Percentiles rank a stretch among this genome's conserved stretches.
Evolutionary conservation across 768 basidiomycete genomes (phyloP).

Genomic region (Naematelia aurantialba): DNA sequence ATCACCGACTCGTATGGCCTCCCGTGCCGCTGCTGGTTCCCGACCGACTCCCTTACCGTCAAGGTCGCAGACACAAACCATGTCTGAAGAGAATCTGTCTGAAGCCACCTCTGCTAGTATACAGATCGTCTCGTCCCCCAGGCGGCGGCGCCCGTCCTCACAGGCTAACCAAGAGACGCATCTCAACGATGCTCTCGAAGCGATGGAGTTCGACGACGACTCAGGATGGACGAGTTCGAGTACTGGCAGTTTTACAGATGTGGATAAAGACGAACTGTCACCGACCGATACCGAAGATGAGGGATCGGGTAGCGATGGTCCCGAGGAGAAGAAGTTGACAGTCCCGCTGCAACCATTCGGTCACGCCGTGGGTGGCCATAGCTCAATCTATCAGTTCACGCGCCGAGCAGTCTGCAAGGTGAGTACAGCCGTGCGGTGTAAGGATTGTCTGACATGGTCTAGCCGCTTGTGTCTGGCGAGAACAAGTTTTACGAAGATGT

Average conservation of each 20-base stretch:
- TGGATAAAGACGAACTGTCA: constrained; percentile 6
- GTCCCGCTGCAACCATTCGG: constrained; percentile 92
- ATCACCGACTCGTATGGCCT: neutral
- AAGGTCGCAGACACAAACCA: neutral
- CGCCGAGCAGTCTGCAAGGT: constrained; percentile 98
- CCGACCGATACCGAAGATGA: constrained; percentile 13
- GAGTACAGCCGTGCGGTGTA: constrained; percentile 41
- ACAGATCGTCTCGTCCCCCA: constrained; percentile 19
- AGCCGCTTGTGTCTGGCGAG: constrained; percentile 95
- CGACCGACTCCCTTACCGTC: neutral
- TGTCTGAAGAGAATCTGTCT: constrained; percentile 9
- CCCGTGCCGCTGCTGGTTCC: neutral
- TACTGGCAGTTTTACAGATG: constrained; percentile 1
- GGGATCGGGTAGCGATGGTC: neutral
- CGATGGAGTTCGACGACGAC: constrained; percentile 16
- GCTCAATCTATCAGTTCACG: constrained; percentile 95
- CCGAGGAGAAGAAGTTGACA: constrained; percentile 51
- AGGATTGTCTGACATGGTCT: constrained; percentile 8
- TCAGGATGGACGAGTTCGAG: constrained; percentile 26
- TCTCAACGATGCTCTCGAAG: neutral
- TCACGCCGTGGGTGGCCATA: constrained; percentile 97
- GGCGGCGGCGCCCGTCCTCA: neutral
- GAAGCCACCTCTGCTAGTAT: constrained; percentile 8
- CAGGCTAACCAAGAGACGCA: neutral
- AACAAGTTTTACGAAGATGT: constrained; percentile 98